Evolutionary conservation across 148 eudicot genomes (phyloP).

Genomic region (Spergularia marina): DNA sequence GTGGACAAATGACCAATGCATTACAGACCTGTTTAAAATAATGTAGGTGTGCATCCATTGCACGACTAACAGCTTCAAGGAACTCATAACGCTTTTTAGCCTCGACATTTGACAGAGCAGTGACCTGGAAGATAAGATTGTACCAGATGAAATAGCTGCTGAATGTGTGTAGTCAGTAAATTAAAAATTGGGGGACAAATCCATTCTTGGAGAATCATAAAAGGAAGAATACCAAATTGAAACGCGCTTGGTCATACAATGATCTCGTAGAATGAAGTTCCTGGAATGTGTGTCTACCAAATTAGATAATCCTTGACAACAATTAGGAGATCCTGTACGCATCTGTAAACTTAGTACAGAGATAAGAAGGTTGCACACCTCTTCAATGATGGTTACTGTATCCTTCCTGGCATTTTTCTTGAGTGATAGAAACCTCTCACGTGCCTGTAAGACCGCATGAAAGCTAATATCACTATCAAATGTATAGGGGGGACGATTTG

Average conservation of each 20-base stretch:
- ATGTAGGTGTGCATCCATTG: conserved; percentile 90
- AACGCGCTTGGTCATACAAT: conserved; percentile 80
- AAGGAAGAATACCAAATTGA: conserved; percentile 55
- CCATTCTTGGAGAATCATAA: conserved; percentile 2
- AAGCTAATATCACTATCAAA: conserved; percentile 10
- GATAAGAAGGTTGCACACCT: conserved; percentile 51
- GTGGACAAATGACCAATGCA: conserved; percentile 4
- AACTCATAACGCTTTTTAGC: conserved; percentile 86
- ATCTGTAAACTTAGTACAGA: conserved; percentile 6
- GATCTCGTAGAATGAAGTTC: conserved; percentile 84
- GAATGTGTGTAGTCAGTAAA: conserved; percentile 3
- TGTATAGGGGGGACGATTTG: not conserved
- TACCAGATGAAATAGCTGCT: conserved; percentile 5
- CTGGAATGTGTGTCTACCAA: conserved; percentile 71
- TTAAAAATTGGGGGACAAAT: not conserved
- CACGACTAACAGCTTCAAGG: conserved; percentile 76
- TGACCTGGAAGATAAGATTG: conserved; percentile 47
- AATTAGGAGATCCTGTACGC: conserved; percentile 18
- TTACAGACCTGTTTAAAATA: conserved; percentile 72
- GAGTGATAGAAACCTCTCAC: conserved; percentile 74
- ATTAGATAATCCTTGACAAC: conserved; percentile 52
- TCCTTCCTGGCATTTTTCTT: conserved; percentile 77
- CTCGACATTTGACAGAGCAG: conserved; percentile 73
- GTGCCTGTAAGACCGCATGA: conserved; percentile 48
- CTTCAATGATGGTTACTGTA: conserved; percentile 61